Base-by-base conservation (phyloP, 345 rosid genomes). In the Kandelia obovata region DNA sequence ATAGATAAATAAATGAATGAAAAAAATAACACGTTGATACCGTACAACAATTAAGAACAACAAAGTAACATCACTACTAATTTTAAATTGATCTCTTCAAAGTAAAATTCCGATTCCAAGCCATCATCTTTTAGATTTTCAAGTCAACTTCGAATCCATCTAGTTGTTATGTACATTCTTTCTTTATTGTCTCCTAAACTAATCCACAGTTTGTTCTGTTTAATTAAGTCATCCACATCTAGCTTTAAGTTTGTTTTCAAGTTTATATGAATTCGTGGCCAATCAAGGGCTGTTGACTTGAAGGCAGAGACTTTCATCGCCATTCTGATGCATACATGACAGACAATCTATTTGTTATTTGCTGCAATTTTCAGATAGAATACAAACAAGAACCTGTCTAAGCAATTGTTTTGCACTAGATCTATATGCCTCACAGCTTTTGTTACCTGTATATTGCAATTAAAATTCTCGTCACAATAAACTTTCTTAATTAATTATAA, bases 101-200 rank as follows among this genome's bases (percentile, higher is more conserved):
- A 28, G 67, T 23, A 30, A 64, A 61, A 49, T 57, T 27, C 57
- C 1, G 69, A 75, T 75, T 69, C 82, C 71, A 1, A 3, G 35
- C 74, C 63, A 68, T 25, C 56, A 26, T 52, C 25, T 39, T 28
- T 53, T 47, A 57, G 19, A 21, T 49, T 28, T 19, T 9, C n/a
- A 37, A 70, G 80, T 76, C 83, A 80, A 76, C 75, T 63, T 27
- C 64, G 70, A 74, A 66, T 73, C 61, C 80, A 66, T 58, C 71
- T 52, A 39, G 67, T 39, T 73, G 75, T 58, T 71, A 52, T 35
- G 52, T 57, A 62, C 57, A 70, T 75, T 75, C 68, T 49, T 65
- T 46, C 53, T 10, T 39, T 39, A 10, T 39, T 39, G 47, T 11
- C 47, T 39, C 47, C 47, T 39, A 39, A 43, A 15, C 17, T 11